phyloP scores from a whole-genome alignment of 2,329 filamentous ascomycete genomes.

The Neonectria neomacrospora region DNA sequence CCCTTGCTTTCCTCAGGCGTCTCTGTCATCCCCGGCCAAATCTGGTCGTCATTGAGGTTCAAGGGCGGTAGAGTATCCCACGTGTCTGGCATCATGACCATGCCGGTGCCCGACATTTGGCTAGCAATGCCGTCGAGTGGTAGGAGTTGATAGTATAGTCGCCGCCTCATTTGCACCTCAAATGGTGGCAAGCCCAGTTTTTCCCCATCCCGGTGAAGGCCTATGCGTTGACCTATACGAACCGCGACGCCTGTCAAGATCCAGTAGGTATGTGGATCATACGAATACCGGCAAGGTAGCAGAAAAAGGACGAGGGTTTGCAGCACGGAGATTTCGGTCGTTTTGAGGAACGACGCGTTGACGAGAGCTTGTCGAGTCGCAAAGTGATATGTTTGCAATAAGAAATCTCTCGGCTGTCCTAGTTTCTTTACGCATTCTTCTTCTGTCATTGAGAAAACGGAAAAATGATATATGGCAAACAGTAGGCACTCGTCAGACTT shows the following conservation, averaged over 20 bases:
- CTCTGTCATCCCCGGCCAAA: conserved; percentile 51
- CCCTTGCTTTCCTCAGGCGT: conserved; percentile 41
- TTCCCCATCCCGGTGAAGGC: conserved; percentile 60
- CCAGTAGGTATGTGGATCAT: conserved; percentile 62
- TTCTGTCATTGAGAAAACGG: conserved; percentile 54
- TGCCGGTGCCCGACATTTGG: conserved; percentile 43
- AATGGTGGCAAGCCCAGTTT: conserved; percentile 50
- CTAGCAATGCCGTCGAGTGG: conserved; percentile 49
- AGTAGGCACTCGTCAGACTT: conserved; percentile 50
- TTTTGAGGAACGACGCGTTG: conserved; percentile 61
- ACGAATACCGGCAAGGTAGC: conserved; percentile 50
- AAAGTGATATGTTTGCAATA: conserved; percentile 52
- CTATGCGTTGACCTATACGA: conserved; percentile 64
- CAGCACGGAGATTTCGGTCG: conserved; percentile 63
- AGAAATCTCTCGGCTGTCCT: conserved; percentile 48
- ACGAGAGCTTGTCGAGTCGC: conserved; percentile 61
- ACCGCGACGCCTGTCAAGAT: conserved; percentile 60
- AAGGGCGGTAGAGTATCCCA: conserved; percentile 49
- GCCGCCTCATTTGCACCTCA: conserved; percentile 65
- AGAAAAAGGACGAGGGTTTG: conserved; percentile 64
- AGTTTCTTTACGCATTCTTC: conserved; percentile 54
- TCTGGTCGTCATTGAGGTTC: conserved; percentile 53
- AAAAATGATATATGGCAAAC: conserved; percentile 58
- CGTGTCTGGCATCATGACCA: conserved; percentile 31
- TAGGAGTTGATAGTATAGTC: conserved; percentile 65